Base-by-base conservation (phyloP, 2,329 filamentous ascomycete species). In the Ophiosphaerella herpotricha region DNA sequence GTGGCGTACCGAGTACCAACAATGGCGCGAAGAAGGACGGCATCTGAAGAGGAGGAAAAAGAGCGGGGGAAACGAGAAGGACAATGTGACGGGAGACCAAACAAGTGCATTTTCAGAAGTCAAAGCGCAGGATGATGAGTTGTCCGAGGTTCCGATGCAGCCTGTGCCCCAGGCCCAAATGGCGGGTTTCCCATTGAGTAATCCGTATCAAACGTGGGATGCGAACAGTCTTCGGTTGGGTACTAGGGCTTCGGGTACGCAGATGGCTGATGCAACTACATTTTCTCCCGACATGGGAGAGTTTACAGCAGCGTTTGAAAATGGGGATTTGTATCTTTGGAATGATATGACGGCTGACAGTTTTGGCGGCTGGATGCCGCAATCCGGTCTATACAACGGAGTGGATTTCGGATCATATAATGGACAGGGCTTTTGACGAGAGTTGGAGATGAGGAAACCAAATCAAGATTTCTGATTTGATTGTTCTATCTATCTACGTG, bases 321-420 rank as follows among this genome's bases (percentile, higher is more conserved):
- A 71, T 16, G 70, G 70, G 7, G 70, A 73, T 46, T 54, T 73
- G 44, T 72, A 72, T 48, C 53, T 73, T 1, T 73, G 70, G 70
- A 70, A 72, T 40, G 70, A 71, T 24, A 54, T 66, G n/a, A 62
- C 59, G 11, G 57, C 50, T 1, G 68, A 72, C n/a, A 67, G 58
- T 32, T 67, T 65, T 35, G 67, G 64, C 11, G 64, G 66, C 0
- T 72, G 68, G 68, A 62, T 65, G 2, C 60, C 66, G 2, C 68
- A 67, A 45, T 58, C 58, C 2, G 57, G 54, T 4, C 44, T 64
- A 29, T 70, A 67, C 33, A 59, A 50, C 6, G 61, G 65, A 5
- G 48, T 66, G 46, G 62, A 64, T 6, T 70, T 67, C 44, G 63
- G 60, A 7, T 38, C 48, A 1, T 35, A 66, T 37, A 60, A 60